Conservation (phyloP, 345 rosid species). For the Eucalyptus marginata region DNA sequence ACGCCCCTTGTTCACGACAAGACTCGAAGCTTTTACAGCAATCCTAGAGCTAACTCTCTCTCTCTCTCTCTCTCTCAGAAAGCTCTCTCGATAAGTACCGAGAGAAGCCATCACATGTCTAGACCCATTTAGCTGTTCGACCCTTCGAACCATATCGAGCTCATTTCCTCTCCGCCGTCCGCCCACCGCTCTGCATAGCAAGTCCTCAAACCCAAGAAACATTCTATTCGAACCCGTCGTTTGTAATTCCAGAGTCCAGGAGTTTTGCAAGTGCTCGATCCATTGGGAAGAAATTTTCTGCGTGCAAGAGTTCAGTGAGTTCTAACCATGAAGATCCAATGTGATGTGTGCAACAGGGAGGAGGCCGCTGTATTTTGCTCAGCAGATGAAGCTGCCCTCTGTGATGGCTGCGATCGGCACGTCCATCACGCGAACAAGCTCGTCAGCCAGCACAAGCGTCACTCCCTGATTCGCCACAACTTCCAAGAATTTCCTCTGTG, state of each 20-base stretch:
- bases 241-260: neutral
- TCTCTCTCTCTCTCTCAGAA: neutral
- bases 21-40: neutral
- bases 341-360: conserved; percentile 61
- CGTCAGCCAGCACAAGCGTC: conserved; percentile 70
- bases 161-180: neutral
- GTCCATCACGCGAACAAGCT: conserved; percentile 92
- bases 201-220: neutral
- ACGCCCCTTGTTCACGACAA: neutral
- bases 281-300: too few relatives aligned
- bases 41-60: neutral
- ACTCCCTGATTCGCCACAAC: conserved; percentile 33
- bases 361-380: conserved; percentile 77
- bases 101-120: neutral
- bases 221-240: neutral
- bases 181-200: neutral
- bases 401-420: conserved; percentile 53
- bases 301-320: neutral
- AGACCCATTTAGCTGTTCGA: neutral
- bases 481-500: conserved; percentile 41
- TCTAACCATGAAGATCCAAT: conserved; percentile 54
- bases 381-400: conserved; percentile 84
- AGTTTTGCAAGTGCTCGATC: neutral
- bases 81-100: neutral
- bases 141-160: neutral